Base-by-base conservation (phyloP, 305 asterid genomes). In the Caryopteris hybrid region DNA sequence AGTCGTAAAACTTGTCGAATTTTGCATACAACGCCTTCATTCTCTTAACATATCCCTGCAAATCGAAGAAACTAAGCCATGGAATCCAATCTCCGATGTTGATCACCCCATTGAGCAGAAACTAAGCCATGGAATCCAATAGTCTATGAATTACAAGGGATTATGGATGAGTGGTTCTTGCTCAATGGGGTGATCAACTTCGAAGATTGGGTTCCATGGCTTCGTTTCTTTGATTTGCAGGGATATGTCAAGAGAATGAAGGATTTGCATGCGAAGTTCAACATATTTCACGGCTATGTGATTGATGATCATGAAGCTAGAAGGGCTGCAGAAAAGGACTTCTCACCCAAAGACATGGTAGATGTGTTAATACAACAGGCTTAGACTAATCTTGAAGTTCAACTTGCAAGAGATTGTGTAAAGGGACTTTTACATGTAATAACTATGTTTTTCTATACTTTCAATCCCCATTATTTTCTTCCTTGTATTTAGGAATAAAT, bases 171-270 rank as follows among this genome's bases (percentile, higher is more conserved):
- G 47, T 79, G 78, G 83, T 68, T 77, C 17, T 4, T 36, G 29
- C 73, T 72, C 0, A 36, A 18, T 4, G 78, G 88, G 13, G 82
- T 42, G 33, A 13, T 73, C 20, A 72, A 76, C 27, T 27, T 80
- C 17, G 83, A 81, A 43, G 85, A 81, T 10, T 79, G 86, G 83
- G 64, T 79, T 5, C 83, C 85, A 16, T 84, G 83, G 83, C 80
- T 81, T 8, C 58, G 61, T 9, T 74, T 68, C 51, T 61, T 83
- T 12, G 89, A 81, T 58, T 1, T 79, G 53, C 81, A 81, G 39
- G 83, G 86, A 9, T 77, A 74, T 54, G 88, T 62, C 11, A 66
- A 50, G 52, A 50, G 64, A 46, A 79, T 84, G 86, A 81, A 72
- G 60, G 71, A 8, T 17, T 53, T 80, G 25, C 0, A 11, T 14